Percentiles rank a stretch among this genome's conserved stretches.
Evolutionary conservation across 176 grass and related monocot genomes (phyloP).

Genomic region (Avena sativa): DNA sequence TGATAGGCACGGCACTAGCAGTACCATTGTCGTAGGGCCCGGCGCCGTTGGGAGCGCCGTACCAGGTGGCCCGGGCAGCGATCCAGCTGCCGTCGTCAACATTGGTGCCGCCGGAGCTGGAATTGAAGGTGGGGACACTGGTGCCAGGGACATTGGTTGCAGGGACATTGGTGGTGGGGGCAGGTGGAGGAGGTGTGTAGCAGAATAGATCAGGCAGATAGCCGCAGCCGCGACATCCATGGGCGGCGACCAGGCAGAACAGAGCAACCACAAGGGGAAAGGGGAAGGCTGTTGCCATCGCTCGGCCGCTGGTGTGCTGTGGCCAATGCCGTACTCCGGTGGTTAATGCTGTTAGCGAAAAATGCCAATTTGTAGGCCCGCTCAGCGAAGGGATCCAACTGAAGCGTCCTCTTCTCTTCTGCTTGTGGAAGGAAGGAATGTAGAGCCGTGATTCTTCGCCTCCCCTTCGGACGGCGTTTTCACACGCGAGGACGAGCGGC

Average conservation of each 20-base stretch:
- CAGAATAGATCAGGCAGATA: conserved; percentile 10
- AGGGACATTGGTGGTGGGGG: not conserved
- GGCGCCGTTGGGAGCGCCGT: conserved; percentile 6
- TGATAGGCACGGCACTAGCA: not conserved
- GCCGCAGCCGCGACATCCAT: not conserved
- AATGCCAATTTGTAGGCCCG: not conserved
- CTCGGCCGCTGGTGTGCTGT: not conserved
- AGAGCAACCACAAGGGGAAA: not conserved
- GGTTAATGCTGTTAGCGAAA: not conserved
- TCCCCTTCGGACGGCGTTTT: not conserved
- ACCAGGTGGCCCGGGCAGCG: not conserved
- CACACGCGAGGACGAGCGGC: not conserved
- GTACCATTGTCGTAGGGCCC: not conserved
- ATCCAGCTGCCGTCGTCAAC: not conserved
- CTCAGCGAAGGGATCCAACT: not conserved
- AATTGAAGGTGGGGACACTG: not conserved
- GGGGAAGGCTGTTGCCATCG: not conserved
- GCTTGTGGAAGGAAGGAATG: not conserved
- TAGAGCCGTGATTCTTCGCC: not conserved
- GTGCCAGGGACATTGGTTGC: not conserved
- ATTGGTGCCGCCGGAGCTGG: not conserved
- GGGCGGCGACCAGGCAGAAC: not conserved
- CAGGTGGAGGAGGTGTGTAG: not conserved
- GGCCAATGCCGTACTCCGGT: not conserved
- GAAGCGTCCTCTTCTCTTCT: not conserved